phyloP scores from a whole-genome alignment of 768 basidiomycete genomes.

The Rossbeevera mucosa region DNA sequence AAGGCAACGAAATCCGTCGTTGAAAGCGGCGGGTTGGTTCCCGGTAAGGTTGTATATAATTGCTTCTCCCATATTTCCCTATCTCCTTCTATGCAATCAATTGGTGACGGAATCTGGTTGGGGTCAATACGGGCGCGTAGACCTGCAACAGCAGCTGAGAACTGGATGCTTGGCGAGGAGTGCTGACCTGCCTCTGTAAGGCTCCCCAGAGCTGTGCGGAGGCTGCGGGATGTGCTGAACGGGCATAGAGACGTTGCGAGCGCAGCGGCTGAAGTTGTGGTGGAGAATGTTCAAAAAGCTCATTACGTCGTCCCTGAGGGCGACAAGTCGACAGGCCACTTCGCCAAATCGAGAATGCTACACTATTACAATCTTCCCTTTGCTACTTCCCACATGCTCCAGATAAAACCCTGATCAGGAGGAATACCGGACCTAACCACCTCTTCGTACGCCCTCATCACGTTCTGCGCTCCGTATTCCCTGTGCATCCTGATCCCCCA shows the following conservation, averaged over 20 bases:
- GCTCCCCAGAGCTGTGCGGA: conserved; percentile 53
- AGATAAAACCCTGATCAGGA: conserved; percentile 55
- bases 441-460: conserved; percentile 46
- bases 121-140: conserved; percentile 81
- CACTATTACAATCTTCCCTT: conserved; percentile 16
- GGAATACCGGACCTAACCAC: conserved; percentile 43
- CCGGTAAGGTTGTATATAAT: conserved; percentile 59
- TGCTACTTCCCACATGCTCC: conserved; percentile 58
- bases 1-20: conserved; percentile 85
- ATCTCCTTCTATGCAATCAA: conserved; percentile 74
- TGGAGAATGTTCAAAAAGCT: neutral
- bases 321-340: neutral
- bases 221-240: conserved; percentile 48
- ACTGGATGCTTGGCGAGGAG: neutral
- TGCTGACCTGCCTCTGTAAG: conserved; percentile 37
- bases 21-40: conserved; percentile 70
- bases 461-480: conserved; percentile 42
- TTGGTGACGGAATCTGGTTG: conserved; percentile 87
- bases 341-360: neutral
- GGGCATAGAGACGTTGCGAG: conserved; percentile 12
- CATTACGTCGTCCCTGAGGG: neutral
- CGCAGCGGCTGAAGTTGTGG: neutral
- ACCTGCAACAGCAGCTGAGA: conserved; percentile 39
- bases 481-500: conserved; percentile 53
- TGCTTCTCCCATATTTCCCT: conserved; percentile 72